Evolutionary conservation across 768 basidiomycete genomes (phyloP).

Genomic region (Ramaria sp.): DNA sequence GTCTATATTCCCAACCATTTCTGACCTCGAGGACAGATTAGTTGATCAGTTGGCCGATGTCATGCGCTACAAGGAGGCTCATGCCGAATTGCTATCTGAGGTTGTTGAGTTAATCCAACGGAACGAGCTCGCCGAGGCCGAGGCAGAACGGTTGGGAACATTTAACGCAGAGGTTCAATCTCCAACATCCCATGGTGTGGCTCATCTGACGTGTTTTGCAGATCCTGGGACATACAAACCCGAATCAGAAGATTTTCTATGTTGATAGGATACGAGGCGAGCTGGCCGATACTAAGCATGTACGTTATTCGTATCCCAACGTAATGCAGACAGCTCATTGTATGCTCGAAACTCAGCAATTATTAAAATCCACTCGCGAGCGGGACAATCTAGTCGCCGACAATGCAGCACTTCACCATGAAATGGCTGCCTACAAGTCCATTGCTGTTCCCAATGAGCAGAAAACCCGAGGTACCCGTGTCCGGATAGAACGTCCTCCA

Average conservation of each 20-base stretch:
- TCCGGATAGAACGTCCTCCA: slow-evolving; percentile 35
- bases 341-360: background rate
- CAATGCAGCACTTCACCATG: slow-evolving; percentile 10
- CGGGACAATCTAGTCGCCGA: slow-evolving; percentile 13
- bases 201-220: background rate
- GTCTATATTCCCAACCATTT: background rate
- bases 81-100: slow-evolving; percentile 51
- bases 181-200: background rate
- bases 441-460: slow-evolving; percentile 8
- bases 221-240: slow-evolving; percentile 76
- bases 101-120: slow-evolving; percentile 53
- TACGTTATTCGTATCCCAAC: slow-evolving; percentile 25
- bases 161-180: slow-evolving; percentile 57
- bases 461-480: slow-evolving; percentile 8
- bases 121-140: slow-evolving; percentile 72
- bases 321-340: background rate
- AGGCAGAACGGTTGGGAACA: slow-evolving; percentile 60
- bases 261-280: slow-evolving; percentile 77
- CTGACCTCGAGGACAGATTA: slow-evolving; percentile 24
- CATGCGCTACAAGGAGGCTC: slow-evolving; percentile 62
- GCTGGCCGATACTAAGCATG: slow-evolving; percentile 72
- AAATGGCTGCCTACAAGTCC: slow-evolving; percentile 11
- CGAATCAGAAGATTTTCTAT: slow-evolving; percentile 77
- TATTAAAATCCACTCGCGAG: slow-evolving; percentile 11
- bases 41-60: slow-evolving; percentile 44